Conservation (phyloP, 2,329 filamentous ascomycete species). For the Aureobasidium uvarum region DNA sequence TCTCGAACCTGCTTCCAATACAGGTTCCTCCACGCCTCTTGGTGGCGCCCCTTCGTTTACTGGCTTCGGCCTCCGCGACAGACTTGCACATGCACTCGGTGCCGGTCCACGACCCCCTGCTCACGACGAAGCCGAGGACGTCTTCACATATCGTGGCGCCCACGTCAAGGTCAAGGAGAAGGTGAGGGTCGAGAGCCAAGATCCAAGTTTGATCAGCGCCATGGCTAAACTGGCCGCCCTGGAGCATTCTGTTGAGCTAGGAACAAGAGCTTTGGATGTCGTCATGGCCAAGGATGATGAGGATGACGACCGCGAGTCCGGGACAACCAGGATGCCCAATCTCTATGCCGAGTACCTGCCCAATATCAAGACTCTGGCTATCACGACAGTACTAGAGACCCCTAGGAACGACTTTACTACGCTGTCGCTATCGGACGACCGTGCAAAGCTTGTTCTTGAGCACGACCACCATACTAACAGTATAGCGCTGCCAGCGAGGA, state of each 20-base stretch:
- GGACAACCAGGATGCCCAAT: conserved; percentile 34
- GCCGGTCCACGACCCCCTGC: conserved; percentile 38
- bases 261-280: conserved; percentile 68
- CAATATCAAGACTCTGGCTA: conserved; percentile 59
- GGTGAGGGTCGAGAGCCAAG: conserved; percentile 81
- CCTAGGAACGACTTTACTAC: conserved; percentile 46
- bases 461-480: conserved; percentile 48
- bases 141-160: conserved; percentile 67
- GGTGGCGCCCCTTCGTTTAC: conserved; percentile 43
- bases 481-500: conserved; percentile 49
- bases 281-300: conserved; percentile 68
- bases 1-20: conserved; percentile 54
- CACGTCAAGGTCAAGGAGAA: conserved; percentile 89
- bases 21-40: conserved; percentile 38
- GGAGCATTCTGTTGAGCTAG: conserved; percentile 68
- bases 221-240: conserved; percentile 81
- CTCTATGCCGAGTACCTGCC: conserved; percentile 61
- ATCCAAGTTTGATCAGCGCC: conserved; percentile 79
- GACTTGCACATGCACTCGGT: conserved; percentile 43
- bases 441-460: conserved; percentile 44
- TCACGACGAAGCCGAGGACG: conserved; percentile 67
- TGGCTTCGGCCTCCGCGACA: conserved; percentile 58
- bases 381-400: conserved; percentile 54
- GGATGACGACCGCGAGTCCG: not conserved
- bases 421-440: conserved; percentile 47